Percentiles rank a stretch among this genome's conserved stretches.
Evolutionary conservation across 805 yeast genomes (phyloP).

Genomic region (Sugiyamaella floridensis): DNA sequence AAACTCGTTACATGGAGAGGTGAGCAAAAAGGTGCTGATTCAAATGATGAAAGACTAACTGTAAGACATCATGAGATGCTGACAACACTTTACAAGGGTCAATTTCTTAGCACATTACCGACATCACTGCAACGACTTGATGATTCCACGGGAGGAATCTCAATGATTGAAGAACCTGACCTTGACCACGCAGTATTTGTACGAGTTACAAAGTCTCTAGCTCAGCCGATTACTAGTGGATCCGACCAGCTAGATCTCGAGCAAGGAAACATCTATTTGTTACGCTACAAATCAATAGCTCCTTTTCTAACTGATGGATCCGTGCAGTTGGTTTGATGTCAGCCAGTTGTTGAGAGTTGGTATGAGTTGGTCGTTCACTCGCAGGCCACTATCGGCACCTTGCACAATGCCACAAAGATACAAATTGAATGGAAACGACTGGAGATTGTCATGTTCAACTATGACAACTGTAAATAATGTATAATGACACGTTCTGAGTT

Average conservation of each 20-base stretch:
- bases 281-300: conserved; percentile 54
- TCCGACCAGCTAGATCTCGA: conserved; percentile 46
- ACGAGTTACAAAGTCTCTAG: conserved; percentile 39
- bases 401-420: no score
- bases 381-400: no score
- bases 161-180: conserved; percentile 77
- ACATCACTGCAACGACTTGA: conserved; percentile 63
- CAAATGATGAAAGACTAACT: background rate
- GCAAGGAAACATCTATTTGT: conserved; percentile 64
- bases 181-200: conserved; percentile 72
- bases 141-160: conserved; percentile 50
- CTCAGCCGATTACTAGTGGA: conserved; percentile 39
- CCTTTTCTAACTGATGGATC: conserved; percentile 37
- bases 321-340: conserved; percentile 33
- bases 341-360: no score
- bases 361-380: no score
- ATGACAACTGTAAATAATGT: no score
- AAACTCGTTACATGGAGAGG: conserved; percentile 55
- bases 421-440: no score
- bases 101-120: conserved; percentile 65
- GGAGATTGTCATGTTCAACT: no score
- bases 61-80: conserved; percentile 55
- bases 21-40: conserved; percentile 15
- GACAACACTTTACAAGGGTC: conserved; percentile 55
- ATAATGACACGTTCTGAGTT: no score